Percentiles rank a stretch among this genome's conserved stretches.
Evolutionary conservation across 1,284 basidiomycete genomes (phyloP).

Genomic region (Hemileia vastatrix): DNA sequence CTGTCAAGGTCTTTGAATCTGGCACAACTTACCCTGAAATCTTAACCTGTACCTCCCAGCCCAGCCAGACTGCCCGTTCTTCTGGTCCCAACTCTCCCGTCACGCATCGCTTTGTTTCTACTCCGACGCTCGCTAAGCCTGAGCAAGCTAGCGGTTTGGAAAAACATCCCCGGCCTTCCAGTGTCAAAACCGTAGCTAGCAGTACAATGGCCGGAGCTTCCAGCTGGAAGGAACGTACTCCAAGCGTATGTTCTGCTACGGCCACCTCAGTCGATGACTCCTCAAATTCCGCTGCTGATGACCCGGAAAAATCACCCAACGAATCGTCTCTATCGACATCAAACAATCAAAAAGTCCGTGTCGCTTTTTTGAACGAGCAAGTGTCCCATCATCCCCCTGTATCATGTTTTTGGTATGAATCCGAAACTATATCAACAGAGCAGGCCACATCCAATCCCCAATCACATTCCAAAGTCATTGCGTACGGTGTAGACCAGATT

Average conservation of each 20-base stretch:
- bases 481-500: conserved; percentile 66
- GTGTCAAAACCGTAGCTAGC: background rate
- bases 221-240: background rate
- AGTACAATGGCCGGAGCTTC: background rate
- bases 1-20: background rate
- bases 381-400: conserved; percentile 95
- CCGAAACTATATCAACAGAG: conserved; percentile 25
- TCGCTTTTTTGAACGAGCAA: conserved; percentile 50
- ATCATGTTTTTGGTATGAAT: conserved; percentile 67
- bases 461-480: conserved; percentile 20
- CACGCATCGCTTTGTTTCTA: too few relatives aligned
- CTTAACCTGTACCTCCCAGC: background rate
- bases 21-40: background rate
- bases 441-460: conserved; percentile 6
- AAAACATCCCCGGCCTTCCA: conserved; percentile 15
- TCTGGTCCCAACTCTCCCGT: too few relatives aligned
- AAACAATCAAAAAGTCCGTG: conserved; percentile 23
- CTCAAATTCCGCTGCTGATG: conserved; percentile 83
- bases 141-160: too few relatives aligned
- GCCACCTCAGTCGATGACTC: conserved; percentile 30
- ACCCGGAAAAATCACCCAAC: conserved; percentile 44
- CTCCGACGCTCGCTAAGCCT: too few relatives aligned
- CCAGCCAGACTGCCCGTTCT: too few relatives aligned
- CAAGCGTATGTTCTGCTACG: background rate
- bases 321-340: conserved; percentile 24